Base-by-base conservation (phyloP, 768 basidiomycete genomes). In the Xerocomellus chrysenteron region DNA sequence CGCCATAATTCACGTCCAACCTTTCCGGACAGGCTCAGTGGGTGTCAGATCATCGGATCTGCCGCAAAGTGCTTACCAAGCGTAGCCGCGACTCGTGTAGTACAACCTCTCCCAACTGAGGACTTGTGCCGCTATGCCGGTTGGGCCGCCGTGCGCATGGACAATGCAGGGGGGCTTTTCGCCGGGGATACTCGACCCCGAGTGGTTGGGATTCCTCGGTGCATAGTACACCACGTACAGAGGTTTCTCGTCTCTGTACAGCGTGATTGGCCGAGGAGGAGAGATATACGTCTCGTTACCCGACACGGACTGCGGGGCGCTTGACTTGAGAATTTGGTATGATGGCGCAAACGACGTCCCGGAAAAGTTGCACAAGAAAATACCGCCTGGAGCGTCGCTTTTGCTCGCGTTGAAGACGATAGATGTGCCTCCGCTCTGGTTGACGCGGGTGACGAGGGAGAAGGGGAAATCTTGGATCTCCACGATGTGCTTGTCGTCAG, bases 1-100 rank as follows among this genome's bases (percentile, higher is more conserved):
- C 92, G 2, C 88, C 80, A 57, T 90, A 87, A 62, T 92, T 87
- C 42, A 93, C 88, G 51, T 88, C 87, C 36, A 88, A 62, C 82
- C 87, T 84, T 39, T 41, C 16, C 26, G 11, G 44, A 21, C 13
- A 43, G 10, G 13, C 9, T 55, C 24, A 54, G 33, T 39, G 33
- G 33, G 39, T 41, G 50, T 2, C 21, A n/a, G n/a, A 19, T 21
- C 37, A 12, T 16, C 12, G 13, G 12, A 16, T 11, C 19, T 10
- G 36, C 32, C 28, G 9, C 11, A 33, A n/a, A 6, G 8, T 37
- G 54, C 75, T 51, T 60, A 88, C 88, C 86, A 90, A n/a, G 79
- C 87, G 74, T 80, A 91, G 28, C 88, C 87, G 6, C 87, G 78
- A 32, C 81, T 82, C 0, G 88, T 90, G 59, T 83, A 90, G 61